Evolutionary conservation across 2,329 filamentous ascomycete species (phyloP).

Genomic region (Aspergillus aculeatinus): DNA sequence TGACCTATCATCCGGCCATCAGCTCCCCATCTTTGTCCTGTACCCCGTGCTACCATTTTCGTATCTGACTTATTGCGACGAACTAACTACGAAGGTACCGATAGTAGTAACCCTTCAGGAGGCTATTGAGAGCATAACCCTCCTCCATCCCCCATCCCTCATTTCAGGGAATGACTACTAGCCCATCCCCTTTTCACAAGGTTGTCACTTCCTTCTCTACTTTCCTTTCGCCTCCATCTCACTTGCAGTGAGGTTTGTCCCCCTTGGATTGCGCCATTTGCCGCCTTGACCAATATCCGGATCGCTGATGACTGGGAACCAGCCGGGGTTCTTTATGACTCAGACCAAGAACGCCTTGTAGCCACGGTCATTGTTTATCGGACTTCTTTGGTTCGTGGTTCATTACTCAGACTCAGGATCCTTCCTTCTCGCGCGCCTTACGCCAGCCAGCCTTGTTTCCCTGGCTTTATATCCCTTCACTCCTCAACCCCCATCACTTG

Average conservation of each 20-base stretch:
- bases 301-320: slow-evolving; percentile 12
- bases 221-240: not conserved
- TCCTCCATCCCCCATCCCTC: not conserved
- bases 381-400: slow-evolving; percentile 5
- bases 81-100: not conserved
- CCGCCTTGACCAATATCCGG: slow-evolving; percentile 2
- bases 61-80: not conserved
- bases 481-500: not conserved
- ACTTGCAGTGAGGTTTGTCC: not conserved
- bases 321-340: slow-evolving; percentile 9
- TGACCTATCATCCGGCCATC: slow-evolving; percentile 11
- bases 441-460: not conserved
- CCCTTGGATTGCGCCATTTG: not conserved
- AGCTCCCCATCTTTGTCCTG: slow-evolving; percentile 12
- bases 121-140: not conserved
- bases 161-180: not conserved
- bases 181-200: not conserved
- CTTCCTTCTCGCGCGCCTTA: slow-evolving; percentile 5
- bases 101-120: not conserved
- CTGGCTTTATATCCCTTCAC: slow-evolving; percentile 1
- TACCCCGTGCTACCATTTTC: slow-evolving; percentile 13
- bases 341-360: slow-evolving; percentile 11
- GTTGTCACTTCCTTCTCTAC: not conserved
- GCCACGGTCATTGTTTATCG: slow-evolving; percentile 7
- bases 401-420: not conserved